Evolutionary conservation across 2,329 filamentous ascomycete species (phyloP), one percentile per base, ranked within the genome.

Genomic region (Arthroderma sp.): DNA sequence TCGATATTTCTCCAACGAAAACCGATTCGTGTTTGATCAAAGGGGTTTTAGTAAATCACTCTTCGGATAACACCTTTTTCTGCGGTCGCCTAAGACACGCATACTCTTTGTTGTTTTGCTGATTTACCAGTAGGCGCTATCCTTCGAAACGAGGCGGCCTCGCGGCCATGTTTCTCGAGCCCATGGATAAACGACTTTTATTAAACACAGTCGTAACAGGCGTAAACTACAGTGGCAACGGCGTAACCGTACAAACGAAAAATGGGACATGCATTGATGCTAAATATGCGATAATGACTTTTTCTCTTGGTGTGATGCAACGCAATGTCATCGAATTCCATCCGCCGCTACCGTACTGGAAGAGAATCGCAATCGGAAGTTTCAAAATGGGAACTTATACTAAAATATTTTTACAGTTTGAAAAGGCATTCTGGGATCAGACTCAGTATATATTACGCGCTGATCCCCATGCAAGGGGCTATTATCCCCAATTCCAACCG

Each of bases 321-420:
- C 74, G 77, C 49, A 68, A 77, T 2, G 69, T 65, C 0, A 70
- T 83, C 1, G 58, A 60, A 0, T 85, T 83, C 55, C 55, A 66
- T 7, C 80, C 81, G 0, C 81, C 80, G 0, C 58, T 59, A 11
- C 40, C 40, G n/a, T 22, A n/a, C 2, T 83, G 79, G 80, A 84
- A 85, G 59, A 65, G 71, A 9, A 69, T 69, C 2, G 74, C 77
- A 0, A 80, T 84, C 42, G 70, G 74, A 3, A 76, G 72, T 33
- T 82, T 83, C 57, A 66, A 69, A 49, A 83, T 84, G 74, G 80
- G 75, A 5, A 83, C 78, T 0, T 85, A 83, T 61, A 84, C 79
- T 42, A 85, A 85, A 28, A 43, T 43, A 34, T 43, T 43, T 30
- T 32, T 43, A 4, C 80, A 83, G 50, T 84, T 83, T 60, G 65